Conservation (phyloP, 768 basidiomycete genomes). For the Gloeopeniophorella convolvens region DNA sequence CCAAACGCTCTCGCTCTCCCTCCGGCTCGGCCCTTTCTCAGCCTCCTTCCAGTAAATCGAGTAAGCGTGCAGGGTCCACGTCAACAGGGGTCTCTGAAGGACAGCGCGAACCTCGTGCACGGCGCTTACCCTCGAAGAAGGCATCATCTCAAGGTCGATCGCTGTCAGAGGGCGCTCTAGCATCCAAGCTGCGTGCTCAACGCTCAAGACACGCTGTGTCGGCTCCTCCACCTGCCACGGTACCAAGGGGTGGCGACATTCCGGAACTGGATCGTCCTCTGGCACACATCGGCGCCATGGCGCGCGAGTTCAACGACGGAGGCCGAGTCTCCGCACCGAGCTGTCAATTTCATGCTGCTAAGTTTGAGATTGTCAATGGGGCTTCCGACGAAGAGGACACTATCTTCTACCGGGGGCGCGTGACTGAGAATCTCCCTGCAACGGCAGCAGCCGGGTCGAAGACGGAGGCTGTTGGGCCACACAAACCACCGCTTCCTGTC, state of each 20-base stretch:
- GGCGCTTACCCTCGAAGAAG: too few species aligned
- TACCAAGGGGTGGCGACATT: neutral
- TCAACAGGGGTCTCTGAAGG: too few species aligned
- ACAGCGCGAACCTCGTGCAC: too few species aligned
- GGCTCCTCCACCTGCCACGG: too few species aligned
- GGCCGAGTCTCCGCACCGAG: neutral
- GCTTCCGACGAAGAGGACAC: neutral
- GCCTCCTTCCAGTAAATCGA: too few species aligned
- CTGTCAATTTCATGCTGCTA: conserved; percentile 2
- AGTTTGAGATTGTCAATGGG: too few species aligned
- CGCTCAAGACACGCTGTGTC: neutral
- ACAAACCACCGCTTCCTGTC: conserved; percentile 25
- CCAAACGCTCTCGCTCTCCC: too few species aligned
- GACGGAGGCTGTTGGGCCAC: neutral
- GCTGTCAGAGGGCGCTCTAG: too few species aligned
- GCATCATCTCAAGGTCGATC: too few species aligned
- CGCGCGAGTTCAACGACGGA: neutral
- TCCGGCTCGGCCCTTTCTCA: too few species aligned
- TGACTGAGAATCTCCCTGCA: neutral
- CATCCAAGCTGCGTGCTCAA: neutral
- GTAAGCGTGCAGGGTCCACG: too few species aligned
- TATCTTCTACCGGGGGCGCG: neutral
- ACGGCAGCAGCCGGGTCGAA: neutral
- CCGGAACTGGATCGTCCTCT: neutral
- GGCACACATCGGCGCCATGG: neutral